Evolutionary conservation across 768 basidiomycete genomes (phyloP).

Genomic region (Lyophyllum decastes): DNA sequence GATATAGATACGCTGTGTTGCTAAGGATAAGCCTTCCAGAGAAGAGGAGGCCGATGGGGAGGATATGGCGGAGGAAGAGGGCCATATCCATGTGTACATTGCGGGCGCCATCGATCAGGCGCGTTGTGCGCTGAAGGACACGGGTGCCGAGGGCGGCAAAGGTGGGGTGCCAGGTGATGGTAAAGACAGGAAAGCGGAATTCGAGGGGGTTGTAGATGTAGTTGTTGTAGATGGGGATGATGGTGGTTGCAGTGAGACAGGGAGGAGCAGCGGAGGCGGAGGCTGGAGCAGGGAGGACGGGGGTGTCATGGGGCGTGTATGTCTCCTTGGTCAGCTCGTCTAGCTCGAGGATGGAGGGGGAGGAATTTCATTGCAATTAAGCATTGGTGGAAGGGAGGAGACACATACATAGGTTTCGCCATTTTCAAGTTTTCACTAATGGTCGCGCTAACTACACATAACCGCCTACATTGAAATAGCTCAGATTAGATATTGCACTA

Average conservation of each 20-base stretch:
- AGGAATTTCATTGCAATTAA: too few relatives aligned
- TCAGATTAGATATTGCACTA: too few relatives aligned
- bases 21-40: conserved; percentile 86
- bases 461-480: too few relatives aligned
- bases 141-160: conserved; percentile 84
- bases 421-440: too few relatives aligned
- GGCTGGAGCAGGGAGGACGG: conserved; percentile 27
- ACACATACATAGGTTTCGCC: too few relatives aligned
- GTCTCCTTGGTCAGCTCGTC: conserved; percentile 7
- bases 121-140: conserved; percentile 78
- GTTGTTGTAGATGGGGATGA: conserved; percentile 96
- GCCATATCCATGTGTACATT: conserved; percentile 80
- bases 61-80: conserved; percentile 80
- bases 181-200: conserved; percentile 91
- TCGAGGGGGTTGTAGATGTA: conserved; percentile 79
- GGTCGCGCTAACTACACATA: too few relatives aligned
- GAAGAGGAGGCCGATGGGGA: conserved; percentile 94
- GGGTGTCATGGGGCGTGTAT: not conserved
- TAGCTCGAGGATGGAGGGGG: conserved; percentile 12
- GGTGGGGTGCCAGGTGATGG: conserved; percentile 87
- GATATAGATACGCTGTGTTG: conserved; percentile 91
- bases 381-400: too few relatives aligned
- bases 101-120: conserved; percentile 74
- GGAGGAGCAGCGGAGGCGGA: conserved; percentile 40
- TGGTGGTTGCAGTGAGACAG: conserved; percentile 64